phyloP scores from a whole-genome alignment of 2,329 filamentous ascomycete genomes.

The Pezicula rhizophila region DNA sequence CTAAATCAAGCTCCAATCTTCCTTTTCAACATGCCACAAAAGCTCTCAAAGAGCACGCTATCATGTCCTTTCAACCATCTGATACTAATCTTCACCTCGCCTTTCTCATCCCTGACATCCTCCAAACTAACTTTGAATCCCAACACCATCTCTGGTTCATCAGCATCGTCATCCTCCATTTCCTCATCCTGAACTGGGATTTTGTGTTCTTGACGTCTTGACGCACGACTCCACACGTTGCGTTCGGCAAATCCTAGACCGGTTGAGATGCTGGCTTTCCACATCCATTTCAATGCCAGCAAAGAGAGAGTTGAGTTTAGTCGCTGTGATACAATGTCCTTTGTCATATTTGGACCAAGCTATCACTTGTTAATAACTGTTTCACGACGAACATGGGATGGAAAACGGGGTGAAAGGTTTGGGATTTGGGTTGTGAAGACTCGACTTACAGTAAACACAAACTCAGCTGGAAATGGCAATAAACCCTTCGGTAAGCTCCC shows the following conservation, averaged over 20 bases:
- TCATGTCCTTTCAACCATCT: constrained; percentile 76
- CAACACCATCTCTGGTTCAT: constrained; percentile 38
- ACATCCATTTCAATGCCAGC: constrained; percentile 25
- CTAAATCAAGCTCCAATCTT: constrained; percentile 28
- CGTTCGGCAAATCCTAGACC: constrained; percentile 25
- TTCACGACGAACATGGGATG: neutral
- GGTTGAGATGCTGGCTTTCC: constrained; percentile 16
- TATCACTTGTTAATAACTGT: neutral
- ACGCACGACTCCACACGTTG: constrained; percentile 27
- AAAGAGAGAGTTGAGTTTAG: constrained; percentile 23
- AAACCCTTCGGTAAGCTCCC: constrained; percentile 39
- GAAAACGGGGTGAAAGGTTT: neutral
- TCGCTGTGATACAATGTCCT: constrained; percentile 2
- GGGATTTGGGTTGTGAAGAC: neutral
- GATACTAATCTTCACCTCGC: constrained; percentile 43
- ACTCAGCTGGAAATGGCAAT: constrained; percentile 46
- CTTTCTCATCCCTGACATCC: constrained; percentile 28
- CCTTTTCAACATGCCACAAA: constrained; percentile 71
- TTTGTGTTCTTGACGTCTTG: constrained; percentile 30
- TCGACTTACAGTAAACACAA: constrained; percentile 29
- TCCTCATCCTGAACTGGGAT: constrained; percentile 12
- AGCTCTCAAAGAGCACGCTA: constrained; percentile 73
- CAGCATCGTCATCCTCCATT: constrained; percentile 27
- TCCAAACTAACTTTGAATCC: constrained; percentile 52
- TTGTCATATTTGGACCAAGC: neutral